Evolutionary conservation across 169 alveolate genomes (phyloP), one percentile per base, ranked within the genome.

Genomic region (Plasmodium chabaudi): DNA sequence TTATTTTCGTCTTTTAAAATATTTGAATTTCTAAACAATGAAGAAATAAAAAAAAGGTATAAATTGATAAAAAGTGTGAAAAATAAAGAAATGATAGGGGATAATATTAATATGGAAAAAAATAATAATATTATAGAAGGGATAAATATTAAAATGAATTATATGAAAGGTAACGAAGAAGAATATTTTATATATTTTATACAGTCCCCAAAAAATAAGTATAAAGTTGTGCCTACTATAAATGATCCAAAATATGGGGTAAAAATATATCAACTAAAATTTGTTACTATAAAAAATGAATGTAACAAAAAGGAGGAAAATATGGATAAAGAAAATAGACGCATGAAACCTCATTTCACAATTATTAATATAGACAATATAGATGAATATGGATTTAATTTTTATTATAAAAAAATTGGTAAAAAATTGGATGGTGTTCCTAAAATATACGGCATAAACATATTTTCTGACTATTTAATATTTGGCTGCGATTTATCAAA

Each of bases 1-100:
- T 61, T 79, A 39, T 79, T 59, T 67, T 65, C 84, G 15, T 65
- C 79, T 79, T 79, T 79, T 65, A 79, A 79, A 79, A 79, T 79
- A 15, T 79, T 65, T 23, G 79, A 79, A 10, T 79, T 65, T 65
- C 49, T 79, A 67, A 79, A 79, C 46, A 79, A 79, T n/a, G 89
- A 79, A 53, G 89, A 79, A 57, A 79, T 79, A 65, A 79, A 67
- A 67, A 51, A 71, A n/a, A 79, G 89, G 39, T 79, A 79, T 51
- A 59, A 47, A 55, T 34, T 79, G 13, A 46, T 79, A 23, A 64
- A 79, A 59, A 65, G 68, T 19, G 47, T 79, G 19, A 67, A 79
- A 79, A 44, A 34, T 15, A 79, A 70, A 64, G 89, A 79, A 79
- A 79, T 79, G 55, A 10, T 79, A 65, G 89, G 89, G 9, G 89